These are phyloP conservation scores for Trichosporon sp. DNA, from an alignment of 1,284 basidiomycete genomes.

Conservation along the genomic window DNA sequence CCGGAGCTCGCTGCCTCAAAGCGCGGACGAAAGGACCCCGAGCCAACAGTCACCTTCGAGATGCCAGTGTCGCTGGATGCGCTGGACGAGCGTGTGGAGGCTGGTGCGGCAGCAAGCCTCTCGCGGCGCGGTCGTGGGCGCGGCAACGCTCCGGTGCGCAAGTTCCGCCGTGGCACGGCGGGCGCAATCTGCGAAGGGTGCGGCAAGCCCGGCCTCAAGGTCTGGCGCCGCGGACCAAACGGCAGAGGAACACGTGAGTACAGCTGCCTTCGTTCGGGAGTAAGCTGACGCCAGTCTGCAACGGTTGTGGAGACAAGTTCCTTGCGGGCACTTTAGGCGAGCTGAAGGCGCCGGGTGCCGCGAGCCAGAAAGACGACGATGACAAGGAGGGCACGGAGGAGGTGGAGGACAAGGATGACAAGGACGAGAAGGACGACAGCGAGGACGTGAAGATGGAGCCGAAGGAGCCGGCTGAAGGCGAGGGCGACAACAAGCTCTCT, in stretches of 20 bases:
- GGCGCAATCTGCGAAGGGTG: slow-evolving; percentile 41
- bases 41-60: slow-evolving; percentile 38
- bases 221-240: slow-evolving; percentile 41
- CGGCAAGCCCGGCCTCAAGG: slow-evolving; percentile 28
- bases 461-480: not conserved
- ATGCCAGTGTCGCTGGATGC: slow-evolving; percentile 41
- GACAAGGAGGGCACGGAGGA: slow-evolving; percentile 1
- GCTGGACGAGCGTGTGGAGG: slow-evolving; percentile 41
- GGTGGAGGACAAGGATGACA: not conserved
- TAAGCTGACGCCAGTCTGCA: slow-evolving; percentile 32
- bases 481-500: not conserved
- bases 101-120: slow-evolving; percentile 21
- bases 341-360: slow-evolving; percentile 34
- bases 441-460: slow-evolving; percentile 5
- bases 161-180: slow-evolving; percentile 13
- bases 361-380: slow-evolving; percentile 5
- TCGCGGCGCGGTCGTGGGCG: not conserved
- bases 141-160: slow-evolving; percentile 11
- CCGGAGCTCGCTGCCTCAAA: slow-evolving; percentile 6
- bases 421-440: not conserved
- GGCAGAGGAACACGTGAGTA: slow-evolving; percentile 40
- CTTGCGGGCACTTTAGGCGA: slow-evolving; percentile 30
- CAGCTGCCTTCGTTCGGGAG: not conserved
- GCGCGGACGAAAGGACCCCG: slow-evolving; percentile 9
- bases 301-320: slow-evolving; percentile 40